These are phyloP conservation scores for Tetrapisispora phaffii DNA, from an alignment of 805 yeast species.

Conservation along the genomic window DNA sequence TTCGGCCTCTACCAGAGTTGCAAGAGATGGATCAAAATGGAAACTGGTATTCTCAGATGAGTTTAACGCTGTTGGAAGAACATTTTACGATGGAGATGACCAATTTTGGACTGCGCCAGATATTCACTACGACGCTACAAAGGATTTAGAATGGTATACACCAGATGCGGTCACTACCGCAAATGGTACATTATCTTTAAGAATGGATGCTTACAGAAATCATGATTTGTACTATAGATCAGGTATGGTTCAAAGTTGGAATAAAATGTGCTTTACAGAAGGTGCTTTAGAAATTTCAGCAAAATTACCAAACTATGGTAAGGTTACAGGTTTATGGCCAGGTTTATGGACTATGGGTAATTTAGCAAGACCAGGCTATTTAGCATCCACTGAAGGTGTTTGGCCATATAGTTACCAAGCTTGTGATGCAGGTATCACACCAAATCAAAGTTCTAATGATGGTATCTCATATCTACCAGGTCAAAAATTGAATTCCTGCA, in stretches of 20 bases:
- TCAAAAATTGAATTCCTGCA: constrained; percentile 65
- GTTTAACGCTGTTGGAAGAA: constrained; percentile 80
- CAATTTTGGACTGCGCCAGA: constrained; percentile 85
- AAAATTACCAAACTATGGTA: constrained; percentile 68
- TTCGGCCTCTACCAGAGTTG: constrained; percentile 38
- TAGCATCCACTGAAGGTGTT: constrained; percentile 80
- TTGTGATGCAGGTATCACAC: constrained; percentile 92
- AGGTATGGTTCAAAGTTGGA: constrained; percentile 91
- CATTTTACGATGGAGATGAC: constrained; percentile 85
- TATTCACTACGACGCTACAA: constrained; percentile 75
- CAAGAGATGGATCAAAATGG: constrained; percentile 60
- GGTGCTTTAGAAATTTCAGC: constrained; percentile 73
- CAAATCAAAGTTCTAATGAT: constrained; percentile 83
- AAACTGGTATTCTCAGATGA: constrained; percentile 80
- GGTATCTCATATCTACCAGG: constrained; percentile 85
- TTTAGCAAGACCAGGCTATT: constrained; percentile 82
- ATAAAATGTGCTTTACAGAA: constrained; percentile 78
- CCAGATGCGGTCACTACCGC: constrained; percentile 81
- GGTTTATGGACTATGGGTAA: constrained; percentile 95
- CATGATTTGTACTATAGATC: constrained; percentile 77
- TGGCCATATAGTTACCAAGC: constrained; percentile 88
- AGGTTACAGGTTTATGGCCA: constrained; percentile 85
- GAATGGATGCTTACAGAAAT: constrained; percentile 74
- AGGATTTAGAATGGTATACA: constrained; percentile 88
- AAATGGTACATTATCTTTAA: constrained; percentile 58